Base-by-base conservation (phyloP, 805 yeast species). In the Candida sakaeoensis region DNA sequence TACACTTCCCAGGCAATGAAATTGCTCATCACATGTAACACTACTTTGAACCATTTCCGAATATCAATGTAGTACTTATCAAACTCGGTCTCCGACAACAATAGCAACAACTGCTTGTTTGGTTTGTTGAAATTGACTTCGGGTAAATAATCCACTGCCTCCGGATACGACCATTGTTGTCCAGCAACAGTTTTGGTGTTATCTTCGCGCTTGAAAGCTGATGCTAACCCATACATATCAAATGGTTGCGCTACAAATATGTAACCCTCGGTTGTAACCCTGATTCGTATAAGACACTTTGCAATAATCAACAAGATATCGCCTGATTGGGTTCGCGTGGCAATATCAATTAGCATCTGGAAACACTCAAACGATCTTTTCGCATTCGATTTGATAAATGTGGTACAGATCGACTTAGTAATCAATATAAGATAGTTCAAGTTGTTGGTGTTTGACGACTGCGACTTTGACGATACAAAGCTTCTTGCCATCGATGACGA, bases 1-100 rank as follows among this genome's bases (percentile, higher is more conserved):
- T 80, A 85, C 1, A 78, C 54, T 45, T 83, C 91, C 93, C 91
- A 85, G 43, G 75, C 73, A 13, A 75, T 65, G 28, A 79, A 79
- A 3, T 66, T 63, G 9, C 73, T 72, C 47, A 85, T 52, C 0
- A 80, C 65, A 5, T 63, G 59, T 8, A 74, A 54, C 5, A 80
- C 75, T 9, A 79, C 43, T 0, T 64, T 52, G 7, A 83, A 56
- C 82, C 89, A 76, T 12, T 56, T 53, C 4, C 68, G 52, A n/a
- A 78, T 61, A 45, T 77, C 77, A 16, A 80, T 47, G 29, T 37
- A 41, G 16, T 36, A 33, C n/a, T 37, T 41, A 16, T 28, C 40
- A 31, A 37, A 16, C 6, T 34, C 40, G 12, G 27, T 4, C 10
- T 19, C 26, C 13, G 12, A 13, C 2, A 19, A 6, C 16, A 44